A percentile compares a stretch with the other conserved stretches of the same genome.
These are phyloP conservation scores for Paulownia fortunei DNA, from an alignment of 257 asterid genomes.

Conservation along the genomic window DNA sequence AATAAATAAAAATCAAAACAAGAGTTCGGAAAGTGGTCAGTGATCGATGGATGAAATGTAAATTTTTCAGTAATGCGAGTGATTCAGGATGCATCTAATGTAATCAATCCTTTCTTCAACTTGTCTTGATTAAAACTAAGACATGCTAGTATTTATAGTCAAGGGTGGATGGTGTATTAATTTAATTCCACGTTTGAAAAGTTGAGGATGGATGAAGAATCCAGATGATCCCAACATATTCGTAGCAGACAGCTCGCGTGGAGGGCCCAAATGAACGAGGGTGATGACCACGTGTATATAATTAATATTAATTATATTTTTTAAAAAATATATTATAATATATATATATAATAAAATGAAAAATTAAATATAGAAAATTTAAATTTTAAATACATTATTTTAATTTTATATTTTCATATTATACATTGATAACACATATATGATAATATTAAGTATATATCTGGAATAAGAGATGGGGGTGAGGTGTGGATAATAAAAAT, in stretches of 20 bases:
- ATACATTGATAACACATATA: too few species aligned
- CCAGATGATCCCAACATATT: neutral
- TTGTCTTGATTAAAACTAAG: neutral
- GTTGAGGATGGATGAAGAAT: neutral
- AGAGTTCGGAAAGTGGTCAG: too few species aligned
- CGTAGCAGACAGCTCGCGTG: conserved; percentile 17
- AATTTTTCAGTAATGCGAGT: neutral
- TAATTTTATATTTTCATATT: too few species aligned
- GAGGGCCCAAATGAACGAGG: neutral
- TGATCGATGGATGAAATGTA: too few species aligned
- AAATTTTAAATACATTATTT: too few species aligned
- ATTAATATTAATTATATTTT: too few species aligned
- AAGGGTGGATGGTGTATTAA: conserved; percentile 11
- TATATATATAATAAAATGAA: too few species aligned
- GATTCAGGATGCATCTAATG: neutral
- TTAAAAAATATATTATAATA: too few species aligned
- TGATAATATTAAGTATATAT: too few species aligned
- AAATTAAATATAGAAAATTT: too few species aligned
- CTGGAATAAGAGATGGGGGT: neutral
- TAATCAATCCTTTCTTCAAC: conserved; percentile 3
- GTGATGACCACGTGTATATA: too few species aligned
- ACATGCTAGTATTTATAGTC: neutral
- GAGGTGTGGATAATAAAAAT: neutral
- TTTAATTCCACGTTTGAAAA: conserved; percentile 25
- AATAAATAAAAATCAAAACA: too few species aligned